Conservation (phyloP, 2,329 filamentous ascomycete genomes). For the Diaporthe citri region DNA sequence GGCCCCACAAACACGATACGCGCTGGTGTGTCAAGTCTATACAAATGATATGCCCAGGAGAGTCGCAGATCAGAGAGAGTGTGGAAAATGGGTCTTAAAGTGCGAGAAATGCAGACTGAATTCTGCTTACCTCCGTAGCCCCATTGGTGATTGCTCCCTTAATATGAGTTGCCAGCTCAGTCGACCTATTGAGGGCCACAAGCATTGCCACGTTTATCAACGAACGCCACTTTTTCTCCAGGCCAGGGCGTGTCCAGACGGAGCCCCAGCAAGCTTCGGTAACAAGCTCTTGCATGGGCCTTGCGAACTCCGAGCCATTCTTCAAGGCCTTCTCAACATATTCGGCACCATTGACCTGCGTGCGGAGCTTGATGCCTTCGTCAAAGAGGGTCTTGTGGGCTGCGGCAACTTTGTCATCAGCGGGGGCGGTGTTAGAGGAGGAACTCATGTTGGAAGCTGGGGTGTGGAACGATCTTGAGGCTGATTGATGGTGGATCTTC, state of each 20-base stretch:
- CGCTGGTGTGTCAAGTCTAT: neutral
- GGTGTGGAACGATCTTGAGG: neutral
- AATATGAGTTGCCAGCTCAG: conserved; percentile 73
- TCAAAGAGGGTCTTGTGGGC: conserved; percentile 70
- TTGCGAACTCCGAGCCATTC: conserved; percentile 70
- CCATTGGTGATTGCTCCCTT: conserved; percentile 74
- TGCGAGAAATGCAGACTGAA: neutral
- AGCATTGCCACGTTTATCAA: conserved; percentile 75
- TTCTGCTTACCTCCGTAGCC: conserved; percentile 57
- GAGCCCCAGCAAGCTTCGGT: conserved; percentile 76
- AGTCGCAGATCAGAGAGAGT: neutral
- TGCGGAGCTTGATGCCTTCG: conserved; percentile 70
- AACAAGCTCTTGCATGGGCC: conserved; percentile 71
- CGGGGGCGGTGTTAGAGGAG: conserved; percentile 23
- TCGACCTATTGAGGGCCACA: conserved; percentile 67
- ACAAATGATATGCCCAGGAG: neutral
- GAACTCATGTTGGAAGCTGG: conserved; percentile 40
- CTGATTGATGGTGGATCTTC: neutral
- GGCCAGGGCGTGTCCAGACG: conserved; percentile 73
- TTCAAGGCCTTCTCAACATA: conserved; percentile 70
- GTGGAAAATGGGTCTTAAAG: neutral
- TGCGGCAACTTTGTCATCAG: conserved; percentile 46
- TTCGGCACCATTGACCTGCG: conserved; percentile 70
- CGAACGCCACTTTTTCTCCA: conserved; percentile 71
- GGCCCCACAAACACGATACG: neutral